phyloP scores from a whole-genome alignment of 306 rosid species.

The Corylus avellana region DNA sequence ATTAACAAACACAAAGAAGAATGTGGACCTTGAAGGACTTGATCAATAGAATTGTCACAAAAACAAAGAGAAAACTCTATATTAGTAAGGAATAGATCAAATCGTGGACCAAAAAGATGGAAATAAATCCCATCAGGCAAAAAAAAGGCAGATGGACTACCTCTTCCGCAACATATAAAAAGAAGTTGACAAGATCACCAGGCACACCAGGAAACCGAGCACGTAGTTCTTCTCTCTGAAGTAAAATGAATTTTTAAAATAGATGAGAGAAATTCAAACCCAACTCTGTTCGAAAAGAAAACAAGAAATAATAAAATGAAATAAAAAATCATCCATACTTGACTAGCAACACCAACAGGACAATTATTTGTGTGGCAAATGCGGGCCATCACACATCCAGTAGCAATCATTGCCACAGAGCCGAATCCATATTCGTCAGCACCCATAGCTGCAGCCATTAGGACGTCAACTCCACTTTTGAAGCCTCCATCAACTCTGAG shows the following conservation, averaged over 20 bases:
- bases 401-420: constrained; percentile 96
- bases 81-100: constrained; percentile 12
- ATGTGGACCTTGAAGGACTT: background rate
- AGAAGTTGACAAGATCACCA: constrained; percentile 97
- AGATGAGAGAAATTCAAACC: constrained; percentile 5
- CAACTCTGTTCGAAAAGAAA: constrained; percentile 23
- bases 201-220: constrained; percentile 99
- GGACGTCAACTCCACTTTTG: constrained; percentile 96
- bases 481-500: constrained; percentile 99
- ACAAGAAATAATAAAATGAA: constrained; percentile 16
- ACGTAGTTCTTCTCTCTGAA: constrained; percentile 98
- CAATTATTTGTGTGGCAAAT: constrained; percentile 98
- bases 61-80: background rate
- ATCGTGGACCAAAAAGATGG: constrained; percentile 22
- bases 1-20: background rate
- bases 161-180: constrained; percentile 96
- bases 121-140: background rate
- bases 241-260: constrained; percentile 10
- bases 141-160: constrained; percentile 44
- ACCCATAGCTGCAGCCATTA: constrained; percentile 96
- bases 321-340: constrained; percentile 49
- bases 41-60: background rate
- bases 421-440: constrained; percentile 97
- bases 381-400: constrained; percentile 98
- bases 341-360: constrained; percentile 99